Base-by-base conservation (phyloP, 257 asterid species). In the Solanum dulcamara region DNA sequence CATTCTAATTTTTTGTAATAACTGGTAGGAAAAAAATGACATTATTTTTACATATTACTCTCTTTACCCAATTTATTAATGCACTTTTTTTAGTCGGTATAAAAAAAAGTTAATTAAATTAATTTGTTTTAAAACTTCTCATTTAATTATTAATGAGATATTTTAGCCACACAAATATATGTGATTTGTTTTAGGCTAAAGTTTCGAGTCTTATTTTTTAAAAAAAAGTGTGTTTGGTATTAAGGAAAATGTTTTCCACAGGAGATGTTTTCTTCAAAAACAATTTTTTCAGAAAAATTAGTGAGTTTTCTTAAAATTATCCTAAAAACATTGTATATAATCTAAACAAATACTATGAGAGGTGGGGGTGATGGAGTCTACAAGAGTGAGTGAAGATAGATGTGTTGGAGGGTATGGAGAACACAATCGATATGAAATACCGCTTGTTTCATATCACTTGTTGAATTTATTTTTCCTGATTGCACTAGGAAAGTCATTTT, bases 391-490 rank as follows among this genome's bases (percentile, higher is more conserved):
- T 24, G 26, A 60, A 60, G 5, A 60, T 60, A 26, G 10, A 3
- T 26, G 20, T 12, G 10, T 62, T 5, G 0, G 2, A 26, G 22
- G 5, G 15, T 26, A 4, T 0, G 0, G 0, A 62, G 18, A 62
- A 26, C 11, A 62, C 20, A 15, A 12, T 12, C 18, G 5, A 24
- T 12, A 2, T 26, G 7, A 6, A 26, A 26, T 62, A 6, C 0
- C 5, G 5, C 3, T 12, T 5, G 2, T 2, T 9, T n/a, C n/a
- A n/a, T n/a, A 6, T 1, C 5, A 12, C 3, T 12, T 5, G 2
- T 2, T 9, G 4, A 62, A 62, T 1, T 62, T 62, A 0, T 28
- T 62, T 62, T 14, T 0, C 1, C 3, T 32, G 17, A 66, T 66
- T 14, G 7, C 0, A 32, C 0, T 15, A 32, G 1, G 4, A 3